Base-by-base conservation (phyloP, 257 asterid genomes). In the Mitragyna speciosa region DNA sequence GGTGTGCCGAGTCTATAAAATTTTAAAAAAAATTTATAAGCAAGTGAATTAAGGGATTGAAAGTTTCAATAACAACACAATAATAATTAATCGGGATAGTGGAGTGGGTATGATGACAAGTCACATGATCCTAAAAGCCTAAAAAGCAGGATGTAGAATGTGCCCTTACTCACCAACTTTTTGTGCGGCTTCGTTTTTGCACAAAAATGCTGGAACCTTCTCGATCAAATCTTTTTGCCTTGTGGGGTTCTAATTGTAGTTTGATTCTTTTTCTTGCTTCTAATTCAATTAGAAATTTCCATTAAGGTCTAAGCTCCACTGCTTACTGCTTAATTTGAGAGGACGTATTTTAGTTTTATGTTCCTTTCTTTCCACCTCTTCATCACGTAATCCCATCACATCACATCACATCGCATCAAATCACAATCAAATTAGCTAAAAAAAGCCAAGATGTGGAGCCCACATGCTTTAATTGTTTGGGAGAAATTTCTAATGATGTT, bases 171-270 rank as follows among this genome's bases (percentile, higher is more conserved):
- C 43, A 0, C 77, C 5, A 56, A 68, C 30, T 76, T 48, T 70
- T 28, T 26, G 49, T 64, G 78, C 86, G 86, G 83, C 71, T 83
- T 83, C 86, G 83, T 66, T 61, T 83, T 70, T 76, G 70, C 26
- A 36, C 86, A 70, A 41, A 16, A 36, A n/a, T 66, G 28, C 41
- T 79, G 31, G 75, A 70, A 41, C 79, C 31, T 79, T 76, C 51
- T 65, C 41, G 2, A 69, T 71, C 79, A 15, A 14, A 48, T 79
- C 47, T 70, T 74, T 33, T 48, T 56, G 28, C 12, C 69, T 33
- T 36, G 54, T 2, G 2, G 7, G 1, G 30, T 7, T 14, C 1
- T 5, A 65, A 4, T 65, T 14, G 22, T 4, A 41, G 33, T 8
- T 49, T 75, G 30, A 31, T 36, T 71, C 36, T 49, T 67, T 19